These are phyloP conservation scores for Diatrype stigma DNA, from an alignment of 2,329 filamentous ascomycete species.

Conservation along the genomic window DNA sequence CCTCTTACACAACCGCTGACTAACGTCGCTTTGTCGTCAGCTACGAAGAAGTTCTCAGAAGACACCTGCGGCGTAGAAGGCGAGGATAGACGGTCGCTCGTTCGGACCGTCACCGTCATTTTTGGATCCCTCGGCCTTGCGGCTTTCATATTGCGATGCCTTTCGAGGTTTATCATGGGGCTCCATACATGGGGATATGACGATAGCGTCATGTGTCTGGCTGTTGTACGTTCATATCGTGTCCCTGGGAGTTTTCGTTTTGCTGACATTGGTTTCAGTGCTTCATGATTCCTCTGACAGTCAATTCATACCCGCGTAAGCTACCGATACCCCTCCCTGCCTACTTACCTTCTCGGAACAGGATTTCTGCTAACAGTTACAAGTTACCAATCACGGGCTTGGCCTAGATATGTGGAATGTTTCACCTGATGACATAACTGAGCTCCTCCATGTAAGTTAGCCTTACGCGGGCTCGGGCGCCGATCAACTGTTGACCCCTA, in stretches of 20 bases:
- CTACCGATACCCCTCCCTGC: background rate
- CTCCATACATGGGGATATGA: conserved; percentile 26
- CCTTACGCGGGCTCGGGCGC: background rate
- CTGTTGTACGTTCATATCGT: conserved; percentile 15
- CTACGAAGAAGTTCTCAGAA: conserved; percentile 25
- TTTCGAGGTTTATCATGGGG: conserved; percentile 22
- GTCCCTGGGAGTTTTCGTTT: background rate
- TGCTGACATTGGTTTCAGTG: conserved; percentile 7
- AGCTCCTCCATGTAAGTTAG: conserved; percentile 31
- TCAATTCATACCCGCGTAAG: conserved; percentile 24
- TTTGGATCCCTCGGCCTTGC: conserved; percentile 25
- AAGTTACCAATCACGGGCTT: conserved; percentile 35
- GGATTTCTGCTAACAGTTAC: conserved; percentile 3
- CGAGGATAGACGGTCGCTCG: conserved; percentile 21
- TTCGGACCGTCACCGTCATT: conserved; percentile 21
- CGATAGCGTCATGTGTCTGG: conserved; percentile 25
- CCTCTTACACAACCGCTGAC: conserved; percentile 1
- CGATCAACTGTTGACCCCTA: no score
- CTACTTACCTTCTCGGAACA: background rate
- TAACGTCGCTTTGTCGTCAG: conserved; percentile 10
- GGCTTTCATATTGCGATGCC: conserved; percentile 25
- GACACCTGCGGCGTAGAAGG: conserved; percentile 20
- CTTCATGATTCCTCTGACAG: conserved; percentile 20
- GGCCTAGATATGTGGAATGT: conserved; percentile 43
- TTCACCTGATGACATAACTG: conserved; percentile 36